A percentile compares a stretch with the other conserved stretches of the same genome.
These are phyloP conservation scores for Tuber indicum DNA, from an alignment of 495 filamentous ascomycete species.

Conservation along the genomic window DNA sequence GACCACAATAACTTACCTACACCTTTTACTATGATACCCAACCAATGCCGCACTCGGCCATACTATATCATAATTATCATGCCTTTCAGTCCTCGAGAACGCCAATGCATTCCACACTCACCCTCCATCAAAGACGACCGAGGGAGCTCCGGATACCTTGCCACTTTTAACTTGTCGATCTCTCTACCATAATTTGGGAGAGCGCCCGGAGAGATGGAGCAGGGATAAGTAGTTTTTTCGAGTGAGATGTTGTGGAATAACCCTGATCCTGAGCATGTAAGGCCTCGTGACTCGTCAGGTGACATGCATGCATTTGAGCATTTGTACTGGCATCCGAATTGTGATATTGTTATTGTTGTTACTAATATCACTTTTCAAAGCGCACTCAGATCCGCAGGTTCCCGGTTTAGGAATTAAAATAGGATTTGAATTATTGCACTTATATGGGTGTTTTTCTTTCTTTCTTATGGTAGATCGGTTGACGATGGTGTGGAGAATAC, in stretches of 20 bases:
- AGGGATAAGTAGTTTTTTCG: background rate
- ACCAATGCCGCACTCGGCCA: background rate
- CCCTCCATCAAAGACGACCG: background rate
- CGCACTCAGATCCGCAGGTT: background rate
- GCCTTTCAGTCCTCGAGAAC: background rate
- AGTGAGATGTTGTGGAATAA: background rate
- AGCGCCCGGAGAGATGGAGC: background rate
- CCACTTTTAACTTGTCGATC: background rate
- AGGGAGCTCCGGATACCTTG: background rate
- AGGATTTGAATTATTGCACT: background rate
- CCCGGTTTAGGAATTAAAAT: slow-evolving; percentile 2
- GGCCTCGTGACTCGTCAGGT: background rate
- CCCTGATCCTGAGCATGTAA: background rate
- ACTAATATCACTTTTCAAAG: background rate
- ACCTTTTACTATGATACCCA: background rate
- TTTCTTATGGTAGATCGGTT: background rate
- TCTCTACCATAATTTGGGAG: background rate
- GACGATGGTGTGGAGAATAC: background rate
- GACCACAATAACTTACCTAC: background rate
- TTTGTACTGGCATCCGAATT: too few relatives aligned
- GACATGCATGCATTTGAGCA: background rate
- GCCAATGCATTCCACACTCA: background rate
- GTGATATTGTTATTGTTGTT: too few relatives aligned
- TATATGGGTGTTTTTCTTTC: background rate
- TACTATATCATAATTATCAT: background rate